Base-by-base conservation (phyloP, 2,329 filamentous ascomycete genomes). In the Coniochaeta prunicola region DNA sequence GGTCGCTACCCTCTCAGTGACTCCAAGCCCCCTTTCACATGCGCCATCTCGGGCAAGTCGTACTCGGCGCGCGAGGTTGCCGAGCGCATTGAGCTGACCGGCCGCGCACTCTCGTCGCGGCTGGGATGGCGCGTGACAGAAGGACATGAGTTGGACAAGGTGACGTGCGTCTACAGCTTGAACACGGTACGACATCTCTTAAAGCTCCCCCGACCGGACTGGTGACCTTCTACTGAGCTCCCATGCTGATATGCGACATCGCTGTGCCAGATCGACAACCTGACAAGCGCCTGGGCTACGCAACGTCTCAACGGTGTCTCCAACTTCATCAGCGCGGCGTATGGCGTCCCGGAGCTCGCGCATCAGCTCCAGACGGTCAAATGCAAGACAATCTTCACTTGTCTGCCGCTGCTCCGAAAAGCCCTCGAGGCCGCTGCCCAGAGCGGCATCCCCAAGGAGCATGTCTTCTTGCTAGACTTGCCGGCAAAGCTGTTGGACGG, bases 131-230 rank as follows among this genome's bases (percentile, higher is more conserved):
- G 78, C n/a, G 82, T 87, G 2, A 88, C 90, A 64, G 69, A 83
- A 57, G 89, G 87, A 6, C 82, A 83, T 0, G 87, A 91, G 67
- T 92, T 87, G 84, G 88, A 92, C 64, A 92, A 92, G 72, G 86
- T 91, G 21, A 73, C 89, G 48, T 86, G 79, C 3, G 77, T 91
- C 38, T 92, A 89, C 72, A 86, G 85, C 24, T 70, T 90, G 61
- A 94, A 93, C 67, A 88, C 40, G 2, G 26, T n/a, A n/a, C n/a
- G n/a, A n/a, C n/a, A n/a, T n/a, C n/a, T n/a, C n/a, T n/a, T n/a
- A n/a, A n/a, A n/a, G n/a, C n/a, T n/a, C n/a, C n/a, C n/a, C n/a
- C n/a, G n/a, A n/a, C n/a, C n/a, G n/a, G n/a, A n/a, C n/a, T n/a
- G n/a, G n/a, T n/a, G n/a, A n/a, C n/a, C n/a, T n/a, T n/a, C n/a